A percentile compares a stretch with the other conserved stretches of the same genome.
Conservation (phyloP, 805 yeast genomes). For the Blastobotrys mokoenaii region DNA sequence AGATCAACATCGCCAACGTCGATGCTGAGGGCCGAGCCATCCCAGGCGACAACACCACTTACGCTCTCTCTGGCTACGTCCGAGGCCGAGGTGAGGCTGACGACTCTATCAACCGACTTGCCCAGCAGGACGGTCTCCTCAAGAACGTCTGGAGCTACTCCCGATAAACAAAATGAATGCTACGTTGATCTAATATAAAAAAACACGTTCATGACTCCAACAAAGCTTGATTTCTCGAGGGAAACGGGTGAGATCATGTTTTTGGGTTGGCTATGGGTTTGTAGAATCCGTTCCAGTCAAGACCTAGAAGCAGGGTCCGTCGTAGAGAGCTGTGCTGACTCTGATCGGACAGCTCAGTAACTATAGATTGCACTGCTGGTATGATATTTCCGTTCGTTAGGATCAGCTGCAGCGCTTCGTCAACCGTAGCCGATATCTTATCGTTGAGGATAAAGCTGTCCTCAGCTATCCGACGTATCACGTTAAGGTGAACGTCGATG, state of each 20-base stretch:
- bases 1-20: constrained; percentile 97
- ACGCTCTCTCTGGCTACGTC: constrained; percentile 95
- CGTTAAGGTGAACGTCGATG: not conserved
- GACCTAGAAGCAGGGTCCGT: not conserved
- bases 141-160: constrained; percentile 50
- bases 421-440: not conserved
- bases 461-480: not conserved
- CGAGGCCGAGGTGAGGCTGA: constrained; percentile 99
- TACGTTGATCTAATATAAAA: constrained; percentile 2
- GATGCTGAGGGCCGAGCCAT: constrained; percentile 94
- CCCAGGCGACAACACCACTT: constrained; percentile 83
- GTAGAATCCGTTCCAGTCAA: not conserved
- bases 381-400: not conserved
- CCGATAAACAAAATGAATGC: constrained; percentile 25
- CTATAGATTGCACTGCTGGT: not conserved
- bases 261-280: not conserved
- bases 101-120: constrained; percentile 98
- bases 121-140: constrained; percentile 96
- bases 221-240: not conserved
- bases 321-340: not conserved
- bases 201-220: no score
- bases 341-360: not conserved
- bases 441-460: not conserved
- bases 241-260: no score
- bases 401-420: not conserved